Conservation (phyloP, 805 yeast genomes). For the Limtongia smithiae region DNA sequence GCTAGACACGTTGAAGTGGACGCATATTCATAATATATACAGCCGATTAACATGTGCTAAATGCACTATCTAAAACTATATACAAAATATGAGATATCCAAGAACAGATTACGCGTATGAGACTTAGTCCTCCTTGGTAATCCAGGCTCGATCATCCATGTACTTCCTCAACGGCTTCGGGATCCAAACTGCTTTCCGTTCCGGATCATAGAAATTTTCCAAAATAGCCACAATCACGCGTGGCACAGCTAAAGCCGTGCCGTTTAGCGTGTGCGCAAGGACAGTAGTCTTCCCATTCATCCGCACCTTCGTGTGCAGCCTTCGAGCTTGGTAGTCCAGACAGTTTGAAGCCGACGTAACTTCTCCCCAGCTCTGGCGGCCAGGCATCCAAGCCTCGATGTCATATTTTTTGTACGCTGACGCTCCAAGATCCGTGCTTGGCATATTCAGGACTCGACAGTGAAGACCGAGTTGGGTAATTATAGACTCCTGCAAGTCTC, state of each 20-base stretch:
- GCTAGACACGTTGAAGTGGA: no score
- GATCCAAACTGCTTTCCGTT: conserved; percentile 50
- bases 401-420: conserved; percentile 91
- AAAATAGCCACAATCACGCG: conserved; percentile 83
- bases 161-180: conserved; percentile 67
- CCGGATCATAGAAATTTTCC: conserved; percentile 74
- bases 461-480: conserved; percentile 65
- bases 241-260: conserved; percentile 95
- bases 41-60: no score
- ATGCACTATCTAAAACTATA: no score
- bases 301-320: conserved; percentile 65
- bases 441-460: conserved; percentile 84
- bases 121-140: conserved; percentile 27
- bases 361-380: conserved; percentile 90
- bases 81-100: no score
- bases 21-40: no score
- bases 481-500: conserved; percentile 61
- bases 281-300: conserved; percentile 35
- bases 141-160: conserved; percentile 61
- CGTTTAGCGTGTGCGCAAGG: conserved; percentile 82
- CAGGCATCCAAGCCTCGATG: conserved; percentile 98
- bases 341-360: conserved; percentile 89
- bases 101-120: no score
- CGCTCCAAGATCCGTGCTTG: conserved; percentile 84
- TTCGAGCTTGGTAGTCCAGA: conserved; percentile 81